Evolutionary conservation across 768 basidiomycete genomes (phyloP), one percentile per base, ranked within the genome.

Genomic region (Suillus weaverae): DNA sequence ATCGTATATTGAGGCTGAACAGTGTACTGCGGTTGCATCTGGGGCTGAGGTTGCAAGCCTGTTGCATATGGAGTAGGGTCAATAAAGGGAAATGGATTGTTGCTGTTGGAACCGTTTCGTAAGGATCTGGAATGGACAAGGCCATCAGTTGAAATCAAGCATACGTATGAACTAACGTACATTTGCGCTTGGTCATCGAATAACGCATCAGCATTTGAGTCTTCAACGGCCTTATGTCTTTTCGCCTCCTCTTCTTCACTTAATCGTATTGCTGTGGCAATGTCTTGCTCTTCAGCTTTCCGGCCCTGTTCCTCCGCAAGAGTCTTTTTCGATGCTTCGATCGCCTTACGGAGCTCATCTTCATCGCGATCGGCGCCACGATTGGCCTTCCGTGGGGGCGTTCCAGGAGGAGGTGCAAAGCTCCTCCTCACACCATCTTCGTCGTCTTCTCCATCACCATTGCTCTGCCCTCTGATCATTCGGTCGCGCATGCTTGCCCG

Each of bases 401-500:
- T 57, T n/a, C 54, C 61, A 13, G 65, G 44, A 7, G 55, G 51
- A 32, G 61, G 38, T 33, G 48, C 38, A 32, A 10, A 71, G 22
- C 43, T 64, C 43, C 61, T 32, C n/a, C 66, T 64, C 20, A 32
- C 67, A 43, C 30, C 65, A 2, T 73, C 71, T 1, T 71, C 74
- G 2, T 79, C 81, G 5, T 73, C 78, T 26, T 77, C 78, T n/a
- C 79, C 84, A 18, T 78, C 78, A 0, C 74, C 76, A 0, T 79
- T 77, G 35, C 77, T 78, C 0, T 81, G 74, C 14, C 89, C 89
- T 51, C 86, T 85, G 62, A 92, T 82, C 95, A 99, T 95, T 32
- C 97, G 87, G 81, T 98, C 95, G 38, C 95, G 88, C 97, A 99
- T 99, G 60, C 85, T 83, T 4, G 96, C 95, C 30, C 95, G 84